Evolutionary conservation across 805 yeast genomes (phyloP).

Genomic region (Debaryomyces prosopidis): DNA sequence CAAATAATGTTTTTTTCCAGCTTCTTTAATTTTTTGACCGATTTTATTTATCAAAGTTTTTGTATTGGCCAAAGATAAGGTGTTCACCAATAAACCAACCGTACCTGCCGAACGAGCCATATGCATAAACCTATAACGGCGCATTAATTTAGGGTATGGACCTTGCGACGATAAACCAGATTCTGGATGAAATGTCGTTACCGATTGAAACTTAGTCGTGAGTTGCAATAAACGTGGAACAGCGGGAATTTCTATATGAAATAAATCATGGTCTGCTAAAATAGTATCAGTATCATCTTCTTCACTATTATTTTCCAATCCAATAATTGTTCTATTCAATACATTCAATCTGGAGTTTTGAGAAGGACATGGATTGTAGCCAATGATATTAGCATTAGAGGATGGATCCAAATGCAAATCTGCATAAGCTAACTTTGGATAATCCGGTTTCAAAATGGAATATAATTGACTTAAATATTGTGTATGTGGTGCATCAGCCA

Average conservation of each 20-base stretch:
- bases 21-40: constrained; percentile 58
- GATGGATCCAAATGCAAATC: constrained; percentile 28
- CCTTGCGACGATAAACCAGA: constrained; percentile 42
- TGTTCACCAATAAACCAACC: constrained; percentile 86
- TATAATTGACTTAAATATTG: constrained; percentile 43
- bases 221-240: constrained; percentile 76
- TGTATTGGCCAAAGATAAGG: constrained; percentile 79
- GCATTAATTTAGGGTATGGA: constrained; percentile 77
- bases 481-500: constrained; percentile 76
- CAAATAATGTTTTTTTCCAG: constrained; percentile 88
- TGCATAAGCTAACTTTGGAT: constrained; percentile 30
- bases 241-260: constrained; percentile 74
- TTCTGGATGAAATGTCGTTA: constrained; percentile 51
- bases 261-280: constrained; percentile 51
- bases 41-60: constrained; percentile 63
- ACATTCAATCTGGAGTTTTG: background rate
- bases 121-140: constrained; percentile 83
- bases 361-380: constrained; percentile 28
- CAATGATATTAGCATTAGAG: constrained; percentile 43
- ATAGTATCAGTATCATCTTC: constrained; percentile 26
- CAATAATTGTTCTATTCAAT: constrained; percentile 19
- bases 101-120: constrained; percentile 90
- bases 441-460: constrained; percentile 26
- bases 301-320: constrained; percentile 11
- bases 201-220: constrained; percentile 64